Evolutionary conservation across 305 asterid species (phyloP).

Genomic region (Solanum hybrid): DNA sequence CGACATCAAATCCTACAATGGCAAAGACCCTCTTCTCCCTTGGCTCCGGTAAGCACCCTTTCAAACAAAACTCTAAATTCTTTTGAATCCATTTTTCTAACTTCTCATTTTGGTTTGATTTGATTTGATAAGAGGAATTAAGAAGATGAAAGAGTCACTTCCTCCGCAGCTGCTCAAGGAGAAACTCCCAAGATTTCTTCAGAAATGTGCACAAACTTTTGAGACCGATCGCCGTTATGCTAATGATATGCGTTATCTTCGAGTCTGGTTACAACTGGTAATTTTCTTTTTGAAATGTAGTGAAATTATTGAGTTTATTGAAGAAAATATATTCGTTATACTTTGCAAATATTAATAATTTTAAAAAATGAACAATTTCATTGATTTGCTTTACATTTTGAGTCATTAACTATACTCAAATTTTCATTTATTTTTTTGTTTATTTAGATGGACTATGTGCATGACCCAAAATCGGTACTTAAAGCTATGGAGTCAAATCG

Average conservation of each 20-base stretch:
- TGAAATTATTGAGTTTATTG: neutral
- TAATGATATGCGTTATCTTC: slow-evolving; percentile 85
- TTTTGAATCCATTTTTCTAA: neutral
- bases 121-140: slow-evolving; percentile 46
- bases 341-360: neutral
- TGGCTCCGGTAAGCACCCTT: slow-evolving; percentile 65
- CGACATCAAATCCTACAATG: slow-evolving; percentile 65
- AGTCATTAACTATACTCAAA: neutral
- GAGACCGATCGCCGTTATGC: slow-evolving; percentile 56
- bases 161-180: slow-evolving; percentile 67
- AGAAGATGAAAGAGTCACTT: slow-evolving; percentile 57
- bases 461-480: slow-evolving; percentile 62
- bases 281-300: neutral
- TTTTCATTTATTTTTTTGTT: neutral
- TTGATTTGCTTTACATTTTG: neutral
- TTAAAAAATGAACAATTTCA: neutral
- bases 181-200: slow-evolving; percentile 93
- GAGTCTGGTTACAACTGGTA: slow-evolving; percentile 94
- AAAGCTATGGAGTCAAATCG: slow-evolving; percentile 58
- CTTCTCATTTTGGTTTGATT: neutral
- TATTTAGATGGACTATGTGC: slow-evolving; percentile 78
- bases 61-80: neutral
- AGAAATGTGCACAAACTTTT: slow-evolving; percentile 81
- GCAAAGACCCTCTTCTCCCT: slow-evolving; percentile 79
- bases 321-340: neutral